phyloP scores from a whole-genome alignment of 495 filamentous ascomycete genomes.

The Aspergillus carlsbadensis region DNA sequence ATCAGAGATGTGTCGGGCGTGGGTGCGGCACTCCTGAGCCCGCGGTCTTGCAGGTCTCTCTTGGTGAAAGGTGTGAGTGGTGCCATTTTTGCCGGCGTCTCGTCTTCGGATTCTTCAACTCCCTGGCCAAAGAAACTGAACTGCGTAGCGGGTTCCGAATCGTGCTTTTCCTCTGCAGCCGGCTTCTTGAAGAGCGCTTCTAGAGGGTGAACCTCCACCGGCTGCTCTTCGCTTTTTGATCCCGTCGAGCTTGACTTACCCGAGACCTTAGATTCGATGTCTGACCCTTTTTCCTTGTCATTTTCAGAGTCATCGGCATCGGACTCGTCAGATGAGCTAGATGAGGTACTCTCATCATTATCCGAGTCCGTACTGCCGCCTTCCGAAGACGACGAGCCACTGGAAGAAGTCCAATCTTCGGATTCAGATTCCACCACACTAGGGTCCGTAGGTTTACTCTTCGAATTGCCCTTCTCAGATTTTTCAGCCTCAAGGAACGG shows the following conservation, averaged over 20 bases:
- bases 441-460: not conserved
- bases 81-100: conserved; percentile 37
- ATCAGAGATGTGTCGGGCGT: conserved; percentile 91
- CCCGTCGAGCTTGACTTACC: not conserved
- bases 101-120: conserved; percentile 48
- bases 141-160: conserved; percentile 46
- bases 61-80: conserved; percentile 81
- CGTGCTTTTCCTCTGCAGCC: conserved; percentile 38
- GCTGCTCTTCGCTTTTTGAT: conserved; percentile 16
- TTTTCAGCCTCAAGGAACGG: conserved; percentile 5
- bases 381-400: conserved; percentile 36
- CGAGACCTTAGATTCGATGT: not conserved
- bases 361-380: conserved; percentile 29
- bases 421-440: conserved; percentile 26
- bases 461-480: conserved; percentile 3
- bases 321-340: conserved; percentile 25
- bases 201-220: conserved; percentile 71
- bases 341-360: conserved; percentile 23
- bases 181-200: conserved; percentile 87
- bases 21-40: conserved; percentile 79
- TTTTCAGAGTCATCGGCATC: not conserved
- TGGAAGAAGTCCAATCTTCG: conserved; percentile 49
- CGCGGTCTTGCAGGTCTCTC: conserved; percentile 70
- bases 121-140: conserved; percentile 63
- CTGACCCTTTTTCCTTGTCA: conserved; percentile 14